These are phyloP conservation scores for Xylaria intraflava DNA, from an alignment of 495 filamentous ascomycete species.

Conservation along the genomic window DNA sequence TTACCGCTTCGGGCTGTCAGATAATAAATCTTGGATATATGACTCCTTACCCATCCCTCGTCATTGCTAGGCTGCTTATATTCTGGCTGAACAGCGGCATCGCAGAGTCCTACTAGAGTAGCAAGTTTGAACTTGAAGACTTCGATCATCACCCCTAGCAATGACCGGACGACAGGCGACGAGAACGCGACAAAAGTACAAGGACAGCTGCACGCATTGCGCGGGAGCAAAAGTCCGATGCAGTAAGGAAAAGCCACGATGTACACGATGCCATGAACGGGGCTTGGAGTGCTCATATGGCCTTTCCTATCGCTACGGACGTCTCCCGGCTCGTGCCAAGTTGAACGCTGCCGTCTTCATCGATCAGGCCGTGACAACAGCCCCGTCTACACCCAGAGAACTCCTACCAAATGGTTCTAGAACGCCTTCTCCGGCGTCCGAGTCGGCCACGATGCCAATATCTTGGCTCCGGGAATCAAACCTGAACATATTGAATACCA, in stretches of 20 bases:
- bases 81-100: constrained; percentile 6
- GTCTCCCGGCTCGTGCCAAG: constrained; percentile 13
- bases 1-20: neutral
- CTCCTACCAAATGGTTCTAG: constrained; percentile 8
- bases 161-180: constrained; percentile 15
- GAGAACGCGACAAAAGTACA: constrained; percentile 16
- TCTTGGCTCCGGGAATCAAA: constrained; percentile 11
- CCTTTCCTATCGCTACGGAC: constrained; percentile 13
- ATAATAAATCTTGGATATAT: neutral
- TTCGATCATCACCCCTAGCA: constrained; percentile 3
- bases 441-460: constrained; percentile 5
- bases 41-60: constrained; percentile 1
- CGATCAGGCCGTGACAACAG: constrained; percentile 1
- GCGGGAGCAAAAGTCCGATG: constrained; percentile 14
- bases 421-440: constrained; percentile 11
- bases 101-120: neutral
- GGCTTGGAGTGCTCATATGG: constrained; percentile 14
- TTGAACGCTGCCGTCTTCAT: constrained; percentile 3
- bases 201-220: constrained; percentile 15
- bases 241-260: constrained; percentile 14
- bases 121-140: neutral
- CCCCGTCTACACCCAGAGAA: constrained; percentile 9
- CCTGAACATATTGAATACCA: constrained; percentile 4
- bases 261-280: constrained; percentile 10
- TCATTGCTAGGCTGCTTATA: constrained; percentile 13